Percentiles rank a stretch among this genome's conserved stretches.
Conservation (phyloP, 371 early-diverging fungal genomes). For the Mucor plumbeus region DNA sequence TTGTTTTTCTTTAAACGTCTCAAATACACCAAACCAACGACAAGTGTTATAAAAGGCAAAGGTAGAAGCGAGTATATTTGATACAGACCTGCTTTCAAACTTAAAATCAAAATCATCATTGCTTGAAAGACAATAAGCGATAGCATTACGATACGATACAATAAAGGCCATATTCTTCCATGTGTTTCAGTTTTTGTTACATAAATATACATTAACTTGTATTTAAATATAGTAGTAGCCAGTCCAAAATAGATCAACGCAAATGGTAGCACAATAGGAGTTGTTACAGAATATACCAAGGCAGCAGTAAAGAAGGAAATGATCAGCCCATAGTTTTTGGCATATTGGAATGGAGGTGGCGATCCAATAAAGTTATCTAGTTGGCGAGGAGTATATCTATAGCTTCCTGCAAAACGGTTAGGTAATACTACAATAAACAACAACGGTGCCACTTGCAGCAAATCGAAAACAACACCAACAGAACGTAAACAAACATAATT, state of each 20-base stretch:
- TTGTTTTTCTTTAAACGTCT: slow-evolving; percentile 17
- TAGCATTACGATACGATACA: slow-evolving; percentile 69
- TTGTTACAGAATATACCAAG: slow-evolving; percentile 72
- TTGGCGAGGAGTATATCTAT: slow-evolving; percentile 11
- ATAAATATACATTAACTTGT: slow-evolving; percentile 66
- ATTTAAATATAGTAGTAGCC: slow-evolving; percentile 71
- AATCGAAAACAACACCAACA: slow-evolving; percentile 53
- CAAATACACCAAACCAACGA: slow-evolving; percentile 53
- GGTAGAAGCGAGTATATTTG: slow-evolving; percentile 64
- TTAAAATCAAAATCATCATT: slow-evolving; percentile 68
- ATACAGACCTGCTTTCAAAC: slow-evolving; percentile 43
- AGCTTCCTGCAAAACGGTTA: neutral
- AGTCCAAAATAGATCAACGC: slow-evolving; percentile 68
- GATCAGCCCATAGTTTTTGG: slow-evolving; percentile 59
- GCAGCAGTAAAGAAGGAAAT: slow-evolving; percentile 73
- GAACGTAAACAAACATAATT: slow-evolving; percentile 67
- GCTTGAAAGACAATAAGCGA: slow-evolving; percentile 74
- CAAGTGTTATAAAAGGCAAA: slow-evolving; percentile 66
- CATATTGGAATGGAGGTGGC: slow-evolving; percentile 53
- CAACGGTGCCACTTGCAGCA: slow-evolving; percentile 61
- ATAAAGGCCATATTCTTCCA: slow-evolving; percentile 77
- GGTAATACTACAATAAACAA: neutral
- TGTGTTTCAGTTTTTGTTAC: slow-evolving; percentile 71
- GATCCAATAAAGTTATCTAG: slow-evolving; percentile 41
- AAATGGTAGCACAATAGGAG: slow-evolving; percentile 78